phyloP scores from a whole-genome alignment of 2,329 filamentous ascomycete genomes.

The Fusarium mexicanum region DNA sequence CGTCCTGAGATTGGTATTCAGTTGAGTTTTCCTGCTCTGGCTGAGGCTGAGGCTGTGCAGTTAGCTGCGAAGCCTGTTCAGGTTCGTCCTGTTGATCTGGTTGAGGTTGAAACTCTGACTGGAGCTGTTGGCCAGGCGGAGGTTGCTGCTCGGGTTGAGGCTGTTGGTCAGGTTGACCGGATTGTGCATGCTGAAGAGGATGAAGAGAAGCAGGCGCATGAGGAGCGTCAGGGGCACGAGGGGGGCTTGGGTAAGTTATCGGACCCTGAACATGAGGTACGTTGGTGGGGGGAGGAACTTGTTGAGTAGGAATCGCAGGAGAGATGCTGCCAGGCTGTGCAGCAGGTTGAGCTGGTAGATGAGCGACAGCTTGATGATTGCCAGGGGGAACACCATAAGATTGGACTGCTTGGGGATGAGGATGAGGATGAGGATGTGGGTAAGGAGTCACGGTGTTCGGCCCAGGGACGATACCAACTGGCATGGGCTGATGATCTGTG shows the following conservation, averaged over 20 bases:
- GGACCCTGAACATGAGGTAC: background rate
- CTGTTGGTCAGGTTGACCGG: constrained; percentile 5
- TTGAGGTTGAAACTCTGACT: background rate
- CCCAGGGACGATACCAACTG: background rate
- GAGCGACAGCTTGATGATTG: background rate
- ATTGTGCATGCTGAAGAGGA: constrained; percentile 27
- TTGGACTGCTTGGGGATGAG: constrained; percentile 10
- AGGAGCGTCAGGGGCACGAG: constrained; percentile 18
- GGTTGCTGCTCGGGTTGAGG: constrained; percentile 9
- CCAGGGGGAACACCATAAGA: background rate
- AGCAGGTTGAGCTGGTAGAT: background rate
- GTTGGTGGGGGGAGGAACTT: background rate
- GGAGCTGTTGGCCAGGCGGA: constrained; percentile 1
- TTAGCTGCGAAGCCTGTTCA: background rate
- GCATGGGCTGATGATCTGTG: constrained; percentile 20
- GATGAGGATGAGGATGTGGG: constrained; percentile 6
- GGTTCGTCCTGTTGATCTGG: background rate
- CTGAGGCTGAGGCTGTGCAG: background rate
- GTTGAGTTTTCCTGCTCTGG: background rate
- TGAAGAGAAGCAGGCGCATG: constrained; percentile 36
- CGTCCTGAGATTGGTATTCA: background rate
- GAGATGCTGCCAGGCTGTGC: background rate
- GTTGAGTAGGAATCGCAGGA: background rate
- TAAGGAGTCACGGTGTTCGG: constrained; percentile 10
- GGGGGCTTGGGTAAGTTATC: constrained; percentile 37